A percentile compares a stretch with the other conserved stretches of the same genome.
These are phyloP conservation scores for Albophoma yamanashiensis DNA, from an alignment of 2,329 filamentous ascomycete species.

Conservation along the genomic window DNA sequence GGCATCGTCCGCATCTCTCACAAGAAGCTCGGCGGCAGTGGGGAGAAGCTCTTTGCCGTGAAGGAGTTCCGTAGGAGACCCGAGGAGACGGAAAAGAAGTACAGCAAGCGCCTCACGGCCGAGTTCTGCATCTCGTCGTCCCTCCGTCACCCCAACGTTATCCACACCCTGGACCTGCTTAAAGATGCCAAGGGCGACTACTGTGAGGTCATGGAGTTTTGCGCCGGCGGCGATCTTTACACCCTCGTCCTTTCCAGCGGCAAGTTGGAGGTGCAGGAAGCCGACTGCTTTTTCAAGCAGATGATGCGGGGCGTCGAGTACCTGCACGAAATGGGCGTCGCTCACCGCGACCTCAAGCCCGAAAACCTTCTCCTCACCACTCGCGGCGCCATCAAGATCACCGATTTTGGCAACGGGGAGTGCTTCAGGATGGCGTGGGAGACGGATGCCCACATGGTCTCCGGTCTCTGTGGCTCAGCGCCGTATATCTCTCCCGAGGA, in stretches of 20 bases:
- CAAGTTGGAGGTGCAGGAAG: slow-evolving; percentile 84
- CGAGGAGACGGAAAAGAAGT: slow-evolving; percentile 92
- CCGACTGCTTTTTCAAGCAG: slow-evolving; percentile 98
- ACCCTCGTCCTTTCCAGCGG: slow-evolving; percentile 83
- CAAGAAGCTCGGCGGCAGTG: slow-evolving; percentile 75
- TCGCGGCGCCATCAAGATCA: slow-evolving; percentile 89
- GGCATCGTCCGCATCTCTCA: slow-evolving; percentile 96
- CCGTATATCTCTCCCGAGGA: slow-evolving; percentile 97
- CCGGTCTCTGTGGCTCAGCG: slow-evolving; percentile 88
- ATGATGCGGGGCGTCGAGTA: slow-evolving; percentile 99
- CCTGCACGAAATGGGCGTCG: slow-evolving; percentile 98
- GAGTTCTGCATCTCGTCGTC: slow-evolving; percentile 99
- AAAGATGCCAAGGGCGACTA: slow-evolving; percentile 96
- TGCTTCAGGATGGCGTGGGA: slow-evolving; percentile 99
- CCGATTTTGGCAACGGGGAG: slow-evolving; percentile 96
- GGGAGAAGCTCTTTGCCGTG: slow-evolving; percentile 89
- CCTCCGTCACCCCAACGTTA: slow-evolving; percentile 92
- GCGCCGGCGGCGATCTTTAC: slow-evolving; percentile 90
- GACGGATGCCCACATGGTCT: slow-evolving; percentile 95
- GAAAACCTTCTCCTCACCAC: slow-evolving; percentile 93
- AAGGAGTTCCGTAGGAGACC: slow-evolving; percentile 95
- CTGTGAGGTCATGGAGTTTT: slow-evolving; percentile 99
- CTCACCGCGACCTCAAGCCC: slow-evolving; percentile 91
- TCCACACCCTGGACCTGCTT: slow-evolving; percentile 89
- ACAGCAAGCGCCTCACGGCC: slow-evolving; percentile 91